A percentile compares a stretch with the other conserved stretches of the same genome.
phyloP scores from a whole-genome alignment of 2,329 filamentous ascomycete genomes.

The Verticillium zaregamsianum region DNA sequence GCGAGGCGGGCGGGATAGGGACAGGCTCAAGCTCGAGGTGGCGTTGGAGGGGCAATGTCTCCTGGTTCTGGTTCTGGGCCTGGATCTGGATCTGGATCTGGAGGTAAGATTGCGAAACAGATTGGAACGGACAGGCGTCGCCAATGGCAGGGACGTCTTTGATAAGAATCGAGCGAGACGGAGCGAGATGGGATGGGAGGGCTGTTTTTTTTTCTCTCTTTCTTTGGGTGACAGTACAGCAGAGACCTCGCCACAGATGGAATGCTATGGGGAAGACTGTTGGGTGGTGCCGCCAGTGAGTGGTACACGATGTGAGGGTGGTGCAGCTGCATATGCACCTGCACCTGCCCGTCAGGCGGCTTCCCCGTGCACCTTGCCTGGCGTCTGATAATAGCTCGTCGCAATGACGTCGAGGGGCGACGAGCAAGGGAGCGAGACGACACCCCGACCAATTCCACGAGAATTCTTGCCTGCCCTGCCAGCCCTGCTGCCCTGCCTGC shows the following conservation, averaged over 20 bases:
- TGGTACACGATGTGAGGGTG: not conserved
- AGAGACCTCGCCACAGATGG: no score
- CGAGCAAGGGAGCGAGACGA: constrained; percentile 5
- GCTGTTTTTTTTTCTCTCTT: not conserved
- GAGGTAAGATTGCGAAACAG: not conserved
- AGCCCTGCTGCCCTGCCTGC: not conserved
- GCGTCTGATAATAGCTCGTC: not conserved
- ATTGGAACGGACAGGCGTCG: not conserved
- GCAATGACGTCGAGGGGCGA: constrained; percentile 2
- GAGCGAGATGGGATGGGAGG: not conserved
- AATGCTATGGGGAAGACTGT: not conserved
- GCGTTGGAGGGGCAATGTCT: not conserved
- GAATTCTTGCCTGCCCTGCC: constrained; percentile 7
- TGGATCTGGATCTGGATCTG: not conserved
- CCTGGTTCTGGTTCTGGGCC: not conserved
- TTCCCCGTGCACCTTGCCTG: not conserved
- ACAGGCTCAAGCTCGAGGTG: not conserved
- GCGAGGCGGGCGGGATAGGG: not conserved
- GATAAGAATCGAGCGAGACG: not conserved
- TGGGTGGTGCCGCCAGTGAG: not conserved
- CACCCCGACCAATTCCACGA: constrained; percentile 13
- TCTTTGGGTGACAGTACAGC: no score
- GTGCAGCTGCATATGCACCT: not conserved
- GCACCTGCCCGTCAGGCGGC: not conserved
- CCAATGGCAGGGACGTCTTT: not conserved